Evolutionary conservation across 805 yeast species (phyloP).

Genomic region (Jamesozyma hellenica): DNA sequence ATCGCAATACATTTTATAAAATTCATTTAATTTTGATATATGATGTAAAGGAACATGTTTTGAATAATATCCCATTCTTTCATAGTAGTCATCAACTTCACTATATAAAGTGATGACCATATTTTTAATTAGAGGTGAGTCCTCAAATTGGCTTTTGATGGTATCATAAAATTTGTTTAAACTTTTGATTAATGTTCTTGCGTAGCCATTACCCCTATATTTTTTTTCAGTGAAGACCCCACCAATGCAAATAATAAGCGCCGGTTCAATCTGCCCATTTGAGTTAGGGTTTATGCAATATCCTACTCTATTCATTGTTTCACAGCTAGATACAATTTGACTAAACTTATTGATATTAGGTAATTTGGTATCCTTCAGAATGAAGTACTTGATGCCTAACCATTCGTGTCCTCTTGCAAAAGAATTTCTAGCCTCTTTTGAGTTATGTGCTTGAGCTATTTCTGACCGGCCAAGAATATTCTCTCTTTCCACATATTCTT

Average conservation of each 20-base stretch:
- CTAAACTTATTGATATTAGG: constrained; percentile 18
- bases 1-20: constrained; percentile 12
- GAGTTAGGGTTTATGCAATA: constrained; percentile 23
- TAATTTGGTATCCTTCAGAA: constrained; percentile 21
- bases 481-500: constrained; percentile 33
- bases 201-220: constrained; percentile 48
- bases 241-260: constrained; percentile 39
- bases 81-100: constrained; percentile 61
- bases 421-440: constrained; percentile 7
- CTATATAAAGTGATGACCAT: constrained; percentile 48
- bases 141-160: constrained; percentile 11
- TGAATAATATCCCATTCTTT: constrained; percentile 48
- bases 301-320: constrained; percentile 32
- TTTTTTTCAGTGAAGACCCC: constrained; percentile 45
- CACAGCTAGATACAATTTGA: constrained; percentile 35
- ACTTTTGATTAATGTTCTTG: constrained; percentile 35
- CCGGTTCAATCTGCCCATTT: constrained; percentile 22
- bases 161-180: constrained; percentile 31
- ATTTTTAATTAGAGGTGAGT: constrained; percentile 24
- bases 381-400: constrained; percentile 31
- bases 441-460: constrained; percentile 15
- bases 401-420: constrained; percentile 14
- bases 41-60: constrained; percentile 31
- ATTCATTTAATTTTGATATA: constrained; percentile 18
- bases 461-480: constrained; percentile 23